A percentile compares a stretch with the other conserved stretches of the same genome.
Conservation (phyloP, 441 rosid genomes). For the Gossypium aridum region DNA sequence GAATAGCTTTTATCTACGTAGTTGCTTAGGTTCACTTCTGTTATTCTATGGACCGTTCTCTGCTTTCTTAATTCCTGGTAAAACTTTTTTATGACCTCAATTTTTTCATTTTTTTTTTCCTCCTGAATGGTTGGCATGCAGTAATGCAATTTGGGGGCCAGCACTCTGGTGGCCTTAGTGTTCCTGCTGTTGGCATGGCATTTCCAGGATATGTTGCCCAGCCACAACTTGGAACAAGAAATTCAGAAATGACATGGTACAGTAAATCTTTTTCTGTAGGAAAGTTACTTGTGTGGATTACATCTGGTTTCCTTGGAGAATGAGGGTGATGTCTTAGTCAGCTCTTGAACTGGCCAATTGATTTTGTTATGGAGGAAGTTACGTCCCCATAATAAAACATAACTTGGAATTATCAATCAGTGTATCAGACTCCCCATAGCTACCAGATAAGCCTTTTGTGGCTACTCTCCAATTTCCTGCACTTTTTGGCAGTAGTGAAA, state of each 20-base stretch:
- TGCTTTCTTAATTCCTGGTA: neutral
- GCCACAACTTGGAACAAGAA: slow-evolving; percentile 80
- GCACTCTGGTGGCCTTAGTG: slow-evolving; percentile 82
- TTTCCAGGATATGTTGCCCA: slow-evolving; percentile 94
- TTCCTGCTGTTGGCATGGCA: slow-evolving; percentile 96
- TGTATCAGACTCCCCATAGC: neutral
- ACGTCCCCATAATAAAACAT: neutral
- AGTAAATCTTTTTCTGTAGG: neutral
- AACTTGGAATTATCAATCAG: neutral
- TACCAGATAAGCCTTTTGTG: neutral
- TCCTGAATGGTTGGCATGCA: slow-evolving; percentile 23
- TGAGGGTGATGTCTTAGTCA: neutral
- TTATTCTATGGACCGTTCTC: neutral
- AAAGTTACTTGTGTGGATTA: slow-evolving; percentile 1
- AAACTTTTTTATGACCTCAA: neutral
- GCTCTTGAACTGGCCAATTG: neutral
- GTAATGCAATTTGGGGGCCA: slow-evolving; percentile 89
- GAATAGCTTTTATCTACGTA: neutral
- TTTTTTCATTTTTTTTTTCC: neutral
- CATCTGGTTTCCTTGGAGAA: neutral
- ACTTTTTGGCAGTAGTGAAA: neutral
- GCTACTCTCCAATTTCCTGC: neutral
- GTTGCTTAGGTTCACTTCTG: neutral
- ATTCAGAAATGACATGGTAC: slow-evolving; percentile 97
- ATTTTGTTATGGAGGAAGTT: neutral